A percentile compares a stretch with the other conserved stretches of the same genome.
phyloP scores from a whole-genome alignment of 208 protist genomes.

The Trypanosomatidae sp. region DNA sequence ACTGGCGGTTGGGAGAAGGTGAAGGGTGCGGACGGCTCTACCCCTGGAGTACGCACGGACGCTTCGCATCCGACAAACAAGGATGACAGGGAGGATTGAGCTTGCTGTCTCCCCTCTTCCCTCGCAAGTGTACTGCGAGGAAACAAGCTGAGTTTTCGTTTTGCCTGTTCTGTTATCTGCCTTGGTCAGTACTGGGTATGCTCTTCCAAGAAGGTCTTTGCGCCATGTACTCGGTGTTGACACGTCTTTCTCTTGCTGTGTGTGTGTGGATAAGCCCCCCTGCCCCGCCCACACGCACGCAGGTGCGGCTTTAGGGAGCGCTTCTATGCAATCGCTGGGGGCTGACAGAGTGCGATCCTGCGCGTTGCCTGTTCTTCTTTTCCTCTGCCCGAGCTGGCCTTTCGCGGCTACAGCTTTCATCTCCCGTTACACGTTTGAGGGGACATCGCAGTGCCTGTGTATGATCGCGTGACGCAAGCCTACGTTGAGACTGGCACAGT shows the following conservation, averaged over 20 bases:
- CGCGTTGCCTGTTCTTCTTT: background rate
- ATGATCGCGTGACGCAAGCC: background rate
- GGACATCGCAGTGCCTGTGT: background rate
- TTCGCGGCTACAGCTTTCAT: background rate
- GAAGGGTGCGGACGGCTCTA: background rate
- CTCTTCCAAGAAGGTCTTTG: too few species aligned
- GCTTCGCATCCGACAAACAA: background rate
- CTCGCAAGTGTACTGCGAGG: too few species aligned
- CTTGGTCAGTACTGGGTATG: background rate
- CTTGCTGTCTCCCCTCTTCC: background rate
- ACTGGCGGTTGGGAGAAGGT: slow-evolving; percentile 13
- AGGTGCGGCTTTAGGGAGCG: background rate
- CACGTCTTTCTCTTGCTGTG: background rate
- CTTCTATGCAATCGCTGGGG: background rate
- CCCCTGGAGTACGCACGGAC: background rate
- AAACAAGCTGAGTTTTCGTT: too few species aligned
- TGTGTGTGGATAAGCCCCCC: too few species aligned
- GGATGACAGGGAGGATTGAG: background rate
- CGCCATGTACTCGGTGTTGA: too few species aligned
- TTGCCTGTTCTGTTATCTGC: background rate
- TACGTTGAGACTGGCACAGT: background rate
- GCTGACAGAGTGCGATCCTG: background rate
- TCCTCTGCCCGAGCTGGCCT: background rate
- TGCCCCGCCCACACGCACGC: background rate
- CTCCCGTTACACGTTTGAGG: background rate